phyloP scores from a whole-genome alignment of 2,329 filamentous ascomycete species.

The Samsoniella hepiali region DNA sequence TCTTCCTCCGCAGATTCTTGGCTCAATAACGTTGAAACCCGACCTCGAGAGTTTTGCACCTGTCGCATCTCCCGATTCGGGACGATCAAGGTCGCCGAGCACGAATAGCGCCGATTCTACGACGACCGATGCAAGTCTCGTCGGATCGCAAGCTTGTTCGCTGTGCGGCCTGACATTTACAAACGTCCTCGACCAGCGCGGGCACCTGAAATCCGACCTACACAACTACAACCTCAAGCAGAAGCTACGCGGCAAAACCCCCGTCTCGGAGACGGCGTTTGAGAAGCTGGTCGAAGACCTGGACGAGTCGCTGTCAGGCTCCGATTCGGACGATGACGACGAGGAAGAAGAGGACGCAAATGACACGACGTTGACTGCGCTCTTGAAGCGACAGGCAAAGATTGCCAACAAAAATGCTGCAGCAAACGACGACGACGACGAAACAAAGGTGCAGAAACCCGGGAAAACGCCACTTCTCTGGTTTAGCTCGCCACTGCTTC shows the following conservation, averaged over 20 bases:
- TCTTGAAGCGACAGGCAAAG: conserved; percentile 80
- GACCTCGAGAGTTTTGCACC: conserved; percentile 29
- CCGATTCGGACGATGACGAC: conserved; percentile 69
- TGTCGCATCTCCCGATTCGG: conserved; percentile 23
- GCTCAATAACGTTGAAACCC: conserved; percentile 54
- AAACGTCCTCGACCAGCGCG: conserved; percentile 74
- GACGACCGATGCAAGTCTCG: conserved; percentile 29
- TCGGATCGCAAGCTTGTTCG: conserved; percentile 72
- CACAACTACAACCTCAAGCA: conserved; percentile 95
- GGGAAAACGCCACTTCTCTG: conserved; percentile 78
- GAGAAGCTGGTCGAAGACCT: conserved; percentile 80
- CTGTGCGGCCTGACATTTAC: conserved; percentile 73
- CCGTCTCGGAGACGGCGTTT: conserved; percentile 79
- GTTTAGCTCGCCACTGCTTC: conserved; percentile 75
- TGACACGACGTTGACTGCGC: conserved; percentile 68
- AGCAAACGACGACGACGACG: conserved; percentile 49
- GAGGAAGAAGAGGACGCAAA: conserved; percentile 59
- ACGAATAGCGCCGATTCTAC: conserved; percentile 30
- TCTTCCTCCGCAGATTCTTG: conserved; percentile 70
- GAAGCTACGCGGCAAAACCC: conserved; percentile 68
- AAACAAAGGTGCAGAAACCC: conserved; percentile 47
- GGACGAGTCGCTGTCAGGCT: conserved; percentile 90
- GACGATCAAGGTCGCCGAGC: conserved; percentile 25
- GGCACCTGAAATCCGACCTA: conserved; percentile 84
- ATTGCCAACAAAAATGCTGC: conserved; percentile 53